These are phyloP conservation scores for Beauveria caledonica DNA, from an alignment of 2,329 filamentous ascomycete genomes.

Conservation along the genomic window DNA sequence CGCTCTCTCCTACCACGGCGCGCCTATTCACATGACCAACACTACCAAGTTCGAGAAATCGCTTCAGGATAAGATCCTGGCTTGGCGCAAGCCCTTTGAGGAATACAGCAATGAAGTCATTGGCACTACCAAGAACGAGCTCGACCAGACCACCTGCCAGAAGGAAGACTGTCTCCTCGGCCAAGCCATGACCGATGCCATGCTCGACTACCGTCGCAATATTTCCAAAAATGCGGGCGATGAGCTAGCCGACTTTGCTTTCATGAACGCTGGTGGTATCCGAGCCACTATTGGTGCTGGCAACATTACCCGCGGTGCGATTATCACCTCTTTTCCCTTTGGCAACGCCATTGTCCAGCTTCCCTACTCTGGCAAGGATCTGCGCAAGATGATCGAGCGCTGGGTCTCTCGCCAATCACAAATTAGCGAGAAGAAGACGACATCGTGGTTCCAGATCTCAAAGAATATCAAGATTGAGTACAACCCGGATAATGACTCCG, in stretches of 20 bases:
- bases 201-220: conserved; percentile 51
- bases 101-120: conserved; percentile 49
- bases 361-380: conserved; percentile 39
- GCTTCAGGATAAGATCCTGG: conserved; percentile 49
- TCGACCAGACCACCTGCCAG: conserved; percentile 53
- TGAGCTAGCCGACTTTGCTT: conserved; percentile 41
- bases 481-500: conserved; percentile 41
- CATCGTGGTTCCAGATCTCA: conserved; percentile 54
- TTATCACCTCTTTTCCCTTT: conserved; percentile 58
- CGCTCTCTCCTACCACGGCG: conserved; percentile 54
- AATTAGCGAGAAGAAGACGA: conserved; percentile 43
- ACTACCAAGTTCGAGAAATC: conserved; percentile 46
- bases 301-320: conserved; percentile 53
- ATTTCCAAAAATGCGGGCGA: conserved; percentile 29
- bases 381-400: conserved; percentile 53
- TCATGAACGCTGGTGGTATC: conserved; percentile 58
- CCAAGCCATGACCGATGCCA: conserved; percentile 49
- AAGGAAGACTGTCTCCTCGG: conserved; percentile 49
- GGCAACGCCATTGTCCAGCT: conserved; percentile 56
- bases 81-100: conserved; percentile 54
- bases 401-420: conserved; percentile 47
- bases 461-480: conserved; percentile 48
- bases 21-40: conserved; percentile 57
- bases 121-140: conserved; percentile 43
- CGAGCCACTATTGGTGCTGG: conserved; percentile 55